Evolutionary conservation across 2,329 filamentous ascomycete genomes (phyloP), one percentile per base, ranked within the genome.

Genomic region (Hymenoscyphus albidus): DNA sequence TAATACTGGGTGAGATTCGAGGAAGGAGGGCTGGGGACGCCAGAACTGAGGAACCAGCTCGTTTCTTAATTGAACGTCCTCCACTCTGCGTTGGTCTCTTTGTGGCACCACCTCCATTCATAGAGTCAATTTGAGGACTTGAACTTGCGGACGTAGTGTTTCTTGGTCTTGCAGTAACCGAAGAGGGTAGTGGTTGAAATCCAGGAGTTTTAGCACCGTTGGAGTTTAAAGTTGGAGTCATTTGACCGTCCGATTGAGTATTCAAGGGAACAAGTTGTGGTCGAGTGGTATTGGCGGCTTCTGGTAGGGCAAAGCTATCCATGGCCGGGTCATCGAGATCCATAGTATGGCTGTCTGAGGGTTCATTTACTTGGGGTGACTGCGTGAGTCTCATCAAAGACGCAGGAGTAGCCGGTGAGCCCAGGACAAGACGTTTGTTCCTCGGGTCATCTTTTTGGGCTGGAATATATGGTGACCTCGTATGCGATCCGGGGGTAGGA

Each of bases 1-100:
- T 96, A 76, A 99, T 97, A 76, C 87, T 96, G 2, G 94, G 95
- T 32, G 93, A 97, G 67, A 98, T 97, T 75, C 87, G 91, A 1
- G 95, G 95, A 35, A 92, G 82, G 42, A 98, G 78, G 16, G 94
- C 93, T 5, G 95, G 94, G 54, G 93, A 97, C 10, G 90, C 86
- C n/a, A 93, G 87, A 6, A 88, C 85, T 1, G 90, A 91, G 71
- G 84, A 85, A 70, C 90, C 93, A 22, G 82, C 79, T 65, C 92
- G 83, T 77, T 93, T 95, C 73, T 90, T 89, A 66, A 80, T 81
- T 31, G 80, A 80, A 42, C 87, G 83, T 9, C 85, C 81, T 3
- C 84, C 81, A 13, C 68, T 64, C 62, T 83, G 80, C 0, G 85
- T 83, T 7, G 85, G 86, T 71, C 82, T 87, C 31, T 82, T 61